phyloP scores from a whole-genome alignment of 768 basidiomycete genomes.

The Termitomyces sp. region DNA sequence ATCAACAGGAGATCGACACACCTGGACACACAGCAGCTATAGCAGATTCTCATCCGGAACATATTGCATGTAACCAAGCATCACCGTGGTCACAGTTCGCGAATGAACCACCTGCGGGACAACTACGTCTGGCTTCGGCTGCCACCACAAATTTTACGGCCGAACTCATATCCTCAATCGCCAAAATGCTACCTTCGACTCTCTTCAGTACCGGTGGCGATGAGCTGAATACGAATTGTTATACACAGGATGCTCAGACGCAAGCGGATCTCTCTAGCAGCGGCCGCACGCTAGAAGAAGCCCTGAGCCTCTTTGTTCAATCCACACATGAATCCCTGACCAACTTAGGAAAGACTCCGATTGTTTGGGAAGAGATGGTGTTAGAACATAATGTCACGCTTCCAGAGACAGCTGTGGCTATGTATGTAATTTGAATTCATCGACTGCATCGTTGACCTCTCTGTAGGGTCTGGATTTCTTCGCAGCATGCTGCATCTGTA shows the following conservation, averaged over 20 bases:
- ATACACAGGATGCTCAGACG: slow-evolving; percentile 54
- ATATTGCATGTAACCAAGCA: slow-evolving; percentile 57
- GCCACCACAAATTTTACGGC: slow-evolving; percentile 56
- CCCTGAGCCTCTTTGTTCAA: slow-evolving; percentile 54
- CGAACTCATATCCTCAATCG: slow-evolving; percentile 45
- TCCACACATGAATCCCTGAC: slow-evolving; percentile 50
- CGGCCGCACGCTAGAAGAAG: slow-evolving; percentile 54
- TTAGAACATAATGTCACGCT: slow-evolving; percentile 41
- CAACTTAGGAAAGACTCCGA: slow-evolving; percentile 57
- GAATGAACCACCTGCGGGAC: slow-evolving; percentile 76
- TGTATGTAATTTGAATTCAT: slow-evolving; percentile 33
- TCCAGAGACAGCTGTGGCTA: slow-evolving; percentile 44
- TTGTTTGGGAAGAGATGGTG: slow-evolving; percentile 84
- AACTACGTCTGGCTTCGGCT: slow-evolving; percentile 65
- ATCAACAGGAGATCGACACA: slow-evolving; percentile 65
- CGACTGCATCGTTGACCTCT: background rate
- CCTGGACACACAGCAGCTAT: slow-evolving; percentile 79
- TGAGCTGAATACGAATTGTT: slow-evolving; percentile 68
- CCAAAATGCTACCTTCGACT: slow-evolving; percentile 45
- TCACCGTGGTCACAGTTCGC: slow-evolving; percentile 59
- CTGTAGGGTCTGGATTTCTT: slow-evolving; percentile 66
- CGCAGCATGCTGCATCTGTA: slow-evolving; percentile 50
- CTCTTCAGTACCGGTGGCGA: slow-evolving; percentile 82
- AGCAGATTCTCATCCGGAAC: slow-evolving; percentile 60
- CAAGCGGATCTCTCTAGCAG: slow-evolving; percentile 44